These are phyloP conservation scores for Murraya koenigii DNA, from an alignment of 345 rosid species.

Conservation along the genomic window DNA sequence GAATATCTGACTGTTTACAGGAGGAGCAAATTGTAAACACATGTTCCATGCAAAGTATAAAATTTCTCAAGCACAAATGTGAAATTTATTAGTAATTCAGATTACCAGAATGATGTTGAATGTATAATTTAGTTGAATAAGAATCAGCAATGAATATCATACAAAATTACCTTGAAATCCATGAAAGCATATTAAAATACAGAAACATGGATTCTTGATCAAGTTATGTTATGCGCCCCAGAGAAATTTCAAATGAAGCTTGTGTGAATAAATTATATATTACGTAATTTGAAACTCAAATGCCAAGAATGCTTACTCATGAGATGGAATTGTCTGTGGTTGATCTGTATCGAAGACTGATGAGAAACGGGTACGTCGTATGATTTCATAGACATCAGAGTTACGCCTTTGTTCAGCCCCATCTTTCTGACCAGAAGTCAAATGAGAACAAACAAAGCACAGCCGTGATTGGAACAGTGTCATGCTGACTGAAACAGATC, in stretches of 20 bases:
- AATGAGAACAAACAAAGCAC: conserved; percentile 98
- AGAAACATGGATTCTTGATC: not conserved
- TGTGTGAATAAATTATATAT: not conserved
- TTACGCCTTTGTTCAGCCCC: conserved; percentile 92
- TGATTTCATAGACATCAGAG: conserved; percentile 82
- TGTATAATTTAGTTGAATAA: not conserved
- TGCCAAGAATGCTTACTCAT: conserved; percentile 61
- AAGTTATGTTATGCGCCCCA: not conserved
- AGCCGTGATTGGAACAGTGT: conserved; percentile 81
- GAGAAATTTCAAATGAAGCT: not conserved
- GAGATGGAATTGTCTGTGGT: conserved; percentile 79
- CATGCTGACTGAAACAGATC: conserved; percentile 97
- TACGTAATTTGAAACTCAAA: conserved; percentile 1
- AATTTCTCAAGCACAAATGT: not conserved
- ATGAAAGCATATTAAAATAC: not conserved
- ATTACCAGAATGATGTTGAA: no score
- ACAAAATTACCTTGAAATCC: not conserved
- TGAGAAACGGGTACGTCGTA: conserved; percentile 73
- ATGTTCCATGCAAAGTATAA: not conserved
- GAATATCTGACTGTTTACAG: conserved; percentile 71
- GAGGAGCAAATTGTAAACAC: conserved; percentile 13
- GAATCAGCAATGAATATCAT: not conserved
- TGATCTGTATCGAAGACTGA: conserved; percentile 63
- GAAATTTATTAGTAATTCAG: not conserved
- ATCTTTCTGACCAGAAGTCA: conserved; percentile 94